Base-by-base conservation (phyloP, 768 basidiomycete species). In the Pilatotrama ljubarskyi region DNA sequence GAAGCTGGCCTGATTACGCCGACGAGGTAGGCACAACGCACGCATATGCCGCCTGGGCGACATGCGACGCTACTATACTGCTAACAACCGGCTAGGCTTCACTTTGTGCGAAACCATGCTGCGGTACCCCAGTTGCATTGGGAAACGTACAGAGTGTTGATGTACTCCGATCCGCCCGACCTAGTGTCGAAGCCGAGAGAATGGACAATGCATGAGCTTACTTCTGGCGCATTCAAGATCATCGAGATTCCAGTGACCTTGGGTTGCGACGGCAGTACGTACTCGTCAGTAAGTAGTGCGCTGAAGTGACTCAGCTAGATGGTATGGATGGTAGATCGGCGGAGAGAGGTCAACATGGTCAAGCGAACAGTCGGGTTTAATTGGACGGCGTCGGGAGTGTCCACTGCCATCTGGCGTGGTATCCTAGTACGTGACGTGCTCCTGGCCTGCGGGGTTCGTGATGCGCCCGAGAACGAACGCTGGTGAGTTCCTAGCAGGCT, bases 231-330 rank as follows among this genome's bases (percentile, higher is more conserved):
- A 4, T 64, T 66, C 38, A 29, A 25, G 22, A 17, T 55, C 11
- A 44, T 57, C 51, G 64, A 66, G 40, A 49, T 68, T n/a, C 62
- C 67, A 1, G 61, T 68, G 0, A 68, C 67, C 9, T 37, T 68
- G 26, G 67, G 62, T 3, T 68, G 67, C 51, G 67, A 68, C n/a
- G 67, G 67, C n/a, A 68, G 64, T 68, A 22, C 51, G 67, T 53
- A 0, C 38, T 3, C 17, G 2, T 48, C 29, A 10, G 10, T 22
- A 9, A 1, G 7, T 40, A 18, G 17, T 17, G 2, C 35, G 6
- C 13, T 1, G 24, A 1, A n/a, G 40, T 26, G 5, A 14, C 7
- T 6, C 8, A 10, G 0, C 14, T 0, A 11, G n/a, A n/a, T n/a
- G n/a, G n/a, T n/a, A n/a, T n/a, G n/a, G n/a, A 32, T 15, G 43